phyloP scores from a whole-genome alignment of 441 rosid species.

The Croton laevigatus region DNA sequence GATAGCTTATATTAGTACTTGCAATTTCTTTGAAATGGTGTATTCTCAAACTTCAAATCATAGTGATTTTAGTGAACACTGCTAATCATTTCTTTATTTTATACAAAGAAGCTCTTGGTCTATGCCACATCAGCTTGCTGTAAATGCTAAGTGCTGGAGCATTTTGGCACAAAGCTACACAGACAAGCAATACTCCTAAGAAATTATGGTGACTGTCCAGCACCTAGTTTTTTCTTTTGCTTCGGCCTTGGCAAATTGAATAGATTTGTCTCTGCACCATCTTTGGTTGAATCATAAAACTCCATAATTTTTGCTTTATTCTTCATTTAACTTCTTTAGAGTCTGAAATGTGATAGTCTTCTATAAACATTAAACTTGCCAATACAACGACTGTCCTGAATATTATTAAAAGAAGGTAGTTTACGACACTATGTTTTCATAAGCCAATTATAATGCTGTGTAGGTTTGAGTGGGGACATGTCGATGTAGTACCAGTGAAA shows the following conservation, averaged over 20 bases:
- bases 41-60: background rate
- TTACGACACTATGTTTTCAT: background rate
- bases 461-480: background rate
- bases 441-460: background rate
- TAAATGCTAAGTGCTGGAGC: background rate
- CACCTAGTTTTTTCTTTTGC: background rate
- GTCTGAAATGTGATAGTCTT: too few species aligned
- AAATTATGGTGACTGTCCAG: conserved; percentile 1
- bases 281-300: background rate
- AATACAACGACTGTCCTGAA: too few species aligned
- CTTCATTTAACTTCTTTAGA: too few species aligned
- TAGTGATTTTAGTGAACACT: background rate
- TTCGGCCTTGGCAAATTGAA: too few species aligned
- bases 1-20: background rate
- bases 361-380: too few species aligned
- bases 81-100: background rate
- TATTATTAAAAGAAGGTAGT: too few species aligned
- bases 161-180: background rate
- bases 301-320: too few species aligned
- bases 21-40: conserved; percentile 2
- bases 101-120: background rate
- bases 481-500: background rate
- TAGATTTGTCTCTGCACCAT: too few species aligned
- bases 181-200: background rate
- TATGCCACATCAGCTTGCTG: too few species aligned